Evolutionary conservation across 2,329 filamentous ascomycete species (phyloP).

Genomic region (Trichocomaceae sp.): DNA sequence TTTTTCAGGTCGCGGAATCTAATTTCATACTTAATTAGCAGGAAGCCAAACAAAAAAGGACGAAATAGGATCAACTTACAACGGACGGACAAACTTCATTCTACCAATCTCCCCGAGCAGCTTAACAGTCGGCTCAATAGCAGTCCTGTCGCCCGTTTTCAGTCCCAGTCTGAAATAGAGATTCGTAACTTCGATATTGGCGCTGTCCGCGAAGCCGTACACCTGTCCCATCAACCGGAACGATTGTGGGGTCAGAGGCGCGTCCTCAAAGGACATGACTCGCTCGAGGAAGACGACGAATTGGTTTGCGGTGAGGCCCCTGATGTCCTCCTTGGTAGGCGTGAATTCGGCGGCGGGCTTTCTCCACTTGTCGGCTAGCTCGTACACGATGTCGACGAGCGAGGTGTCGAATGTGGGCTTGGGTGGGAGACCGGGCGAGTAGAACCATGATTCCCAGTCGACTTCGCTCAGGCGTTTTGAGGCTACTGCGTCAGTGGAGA

Average conservation of each 20-base stretch:
- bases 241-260: conserved; percentile 55
- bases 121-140: conserved; percentile 65
- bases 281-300: conserved; percentile 83
- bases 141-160: conserved; percentile 60
- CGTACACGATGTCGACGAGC: conserved; percentile 78
- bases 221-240: conserved; percentile 65
- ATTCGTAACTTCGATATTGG: conserved; percentile 79
- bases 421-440: conserved; percentile 76
- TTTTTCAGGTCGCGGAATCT: conserved; percentile 62
- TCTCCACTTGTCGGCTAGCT: conserved; percentile 75
- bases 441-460: conserved; percentile 88
- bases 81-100: conserved; percentile 93
- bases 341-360: conserved; percentile 43
- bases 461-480: conserved; percentile 60
- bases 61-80: conserved; percentile 45
- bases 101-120: conserved; percentile 76
- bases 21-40: neutral
- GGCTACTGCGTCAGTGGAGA: conserved; percentile 58
- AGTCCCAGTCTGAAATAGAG: conserved; percentile 77
- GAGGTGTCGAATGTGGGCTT: conserved; percentile 89
- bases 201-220: conserved; percentile 66
- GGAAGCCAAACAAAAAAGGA: neutral
- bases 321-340: conserved; percentile 63
- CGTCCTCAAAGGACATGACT: conserved; percentile 60
- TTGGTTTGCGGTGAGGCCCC: conserved; percentile 75